Base-by-base conservation (phyloP, 805 yeast genomes). In the Kuraishia piskuri region DNA sequence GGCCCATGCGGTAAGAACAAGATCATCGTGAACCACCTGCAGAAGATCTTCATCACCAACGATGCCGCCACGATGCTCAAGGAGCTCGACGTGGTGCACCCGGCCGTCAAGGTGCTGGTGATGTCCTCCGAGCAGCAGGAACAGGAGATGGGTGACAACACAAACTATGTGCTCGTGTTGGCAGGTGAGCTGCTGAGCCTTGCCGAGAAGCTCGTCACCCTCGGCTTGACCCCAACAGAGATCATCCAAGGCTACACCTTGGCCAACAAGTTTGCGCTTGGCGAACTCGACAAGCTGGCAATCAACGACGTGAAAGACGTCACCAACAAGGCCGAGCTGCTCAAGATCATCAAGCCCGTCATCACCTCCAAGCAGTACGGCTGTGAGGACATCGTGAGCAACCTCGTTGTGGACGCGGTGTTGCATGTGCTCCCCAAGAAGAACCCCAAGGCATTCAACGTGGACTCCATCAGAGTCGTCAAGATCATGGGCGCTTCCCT, bases 81-180 rank as follows among this genome's bases (percentile, higher is more conserved):
- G 59, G 98, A 94, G 69, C 75, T 92, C 53, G 97, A 92, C 57
- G 90, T 92, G 59, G 90, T 94, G 49, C 98, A 92, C 68, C 99
- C 99, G 5, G 98, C 97, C 2, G 99, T 94, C 10, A 94, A 92
- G 70, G 82, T 94, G 49, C 79, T 94, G 57, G 94, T 92, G 53
- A 90, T 90, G 97, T 96, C 98, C 21, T 83, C 96, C 14, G 88
- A 92, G 67, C 99, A 94, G 74, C 99, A 94, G 72, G 96, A 94
- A 68, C 80, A 83, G 61, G 99, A 92, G 75, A 87, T 92, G 90
- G 99, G 99, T 56, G 99, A 94, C 70, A 89, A 88, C 63, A 88
- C 97, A 22, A 94, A 92, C 69, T 79, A 91, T 57, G 98, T 94
- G 46, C 79, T 94, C 60, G 82, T 92, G 40, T 78, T 94, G 57